phyloP scores from a whole-genome alignment of 2,329 filamentous ascomycete species.

The Didymella pomorum region DNA sequence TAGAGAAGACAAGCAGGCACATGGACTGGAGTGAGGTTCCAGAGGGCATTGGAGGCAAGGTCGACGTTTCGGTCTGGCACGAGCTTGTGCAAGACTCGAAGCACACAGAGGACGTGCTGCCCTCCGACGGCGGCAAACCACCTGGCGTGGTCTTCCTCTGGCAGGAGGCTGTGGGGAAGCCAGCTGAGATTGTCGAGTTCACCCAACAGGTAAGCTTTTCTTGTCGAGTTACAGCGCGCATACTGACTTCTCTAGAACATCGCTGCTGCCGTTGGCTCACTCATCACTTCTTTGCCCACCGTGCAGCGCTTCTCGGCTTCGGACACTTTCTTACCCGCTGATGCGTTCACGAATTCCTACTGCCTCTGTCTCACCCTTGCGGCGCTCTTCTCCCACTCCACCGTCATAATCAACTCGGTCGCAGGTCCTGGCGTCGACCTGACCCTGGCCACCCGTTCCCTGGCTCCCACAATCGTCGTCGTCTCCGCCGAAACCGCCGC shows the following conservation, averaged over 20 bases:
- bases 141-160: conserved; percentile 70
- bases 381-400: conserved; percentile 84
- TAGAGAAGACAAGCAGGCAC: conserved; percentile 87
- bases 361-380: conserved; percentile 80
- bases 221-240: fast-evolving
- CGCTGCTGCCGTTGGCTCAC: conserved; percentile 82
- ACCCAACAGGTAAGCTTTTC: conserved; percentile 65
- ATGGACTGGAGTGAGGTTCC: conserved; percentile 96
- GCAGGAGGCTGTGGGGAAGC: conserved; percentile 60
- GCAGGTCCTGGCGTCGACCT: conserved; percentile 77
- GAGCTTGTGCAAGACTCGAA: conserved; percentile 76
- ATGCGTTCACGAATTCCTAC: conserved; percentile 80
- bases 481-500: conserved; percentile 77
- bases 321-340: conserved; percentile 86
- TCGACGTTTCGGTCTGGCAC: conserved; percentile 92
- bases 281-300: conserved; percentile 78
- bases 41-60: conserved; percentile 73
- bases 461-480: conserved; percentile 84
- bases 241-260: conserved; percentile 67
- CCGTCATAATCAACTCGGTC: conserved; percentile 87
- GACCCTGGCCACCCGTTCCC: conserved; percentile 72
- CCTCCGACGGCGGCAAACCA: conserved; percentile 63
- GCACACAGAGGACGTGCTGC: conserved; percentile 67
- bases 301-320: conserved; percentile 74
- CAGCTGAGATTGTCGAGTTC: conserved; percentile 78